Conservation (phyloP, 148 eudicot genomes). For the Suaeda aralocaspica region DNA sequence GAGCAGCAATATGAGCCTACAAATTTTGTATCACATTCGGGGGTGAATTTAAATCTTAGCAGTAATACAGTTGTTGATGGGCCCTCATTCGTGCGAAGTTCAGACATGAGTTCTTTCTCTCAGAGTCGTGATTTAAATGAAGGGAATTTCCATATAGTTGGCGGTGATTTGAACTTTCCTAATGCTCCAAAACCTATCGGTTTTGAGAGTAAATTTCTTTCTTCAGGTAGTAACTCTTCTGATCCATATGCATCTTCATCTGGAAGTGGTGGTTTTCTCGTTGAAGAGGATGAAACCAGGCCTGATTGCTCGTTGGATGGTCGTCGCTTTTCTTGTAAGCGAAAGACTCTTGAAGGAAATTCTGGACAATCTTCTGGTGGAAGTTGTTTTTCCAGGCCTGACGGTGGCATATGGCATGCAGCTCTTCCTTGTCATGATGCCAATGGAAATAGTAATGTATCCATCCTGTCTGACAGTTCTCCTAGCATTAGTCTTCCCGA, state of each 20-base stretch:
- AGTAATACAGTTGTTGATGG: constrained; percentile 29
- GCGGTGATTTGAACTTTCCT: constrained; percentile 38
- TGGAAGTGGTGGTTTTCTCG: constrained; percentile 38
- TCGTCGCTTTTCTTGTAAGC: constrained; percentile 65
- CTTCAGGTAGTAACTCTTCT: constrained; percentile 41
- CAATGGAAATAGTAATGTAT: constrained; percentile 25
- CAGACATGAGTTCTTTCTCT: constrained; percentile 32
- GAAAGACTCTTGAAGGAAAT: constrained; percentile 68
- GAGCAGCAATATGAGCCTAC: constrained; percentile 38
- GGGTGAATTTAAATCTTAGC: constrained; percentile 38
- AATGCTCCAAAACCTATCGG: constrained; percentile 30
- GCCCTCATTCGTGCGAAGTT: constrained; percentile 33
- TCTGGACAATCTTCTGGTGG: constrained; percentile 80
- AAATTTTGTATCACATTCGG: constrained; percentile 32
- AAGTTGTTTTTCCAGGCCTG: constrained; percentile 40
- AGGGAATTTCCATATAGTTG: constrained; percentile 31
- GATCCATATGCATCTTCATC: constrained; percentile 49
- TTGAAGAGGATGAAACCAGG: constrained; percentile 50
- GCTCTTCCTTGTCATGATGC: constrained; percentile 35
- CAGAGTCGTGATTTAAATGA: constrained; percentile 42
- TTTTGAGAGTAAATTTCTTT: constrained; percentile 29
- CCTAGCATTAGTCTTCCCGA: constrained; percentile 26
- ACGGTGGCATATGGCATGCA: constrained; percentile 44
- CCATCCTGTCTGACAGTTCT: constrained; percentile 34
- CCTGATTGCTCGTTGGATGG: constrained; percentile 52